Conservation (phyloP, 2,329 filamentous ascomycete genomes). For the Blastomyces gilchristii region DNA sequence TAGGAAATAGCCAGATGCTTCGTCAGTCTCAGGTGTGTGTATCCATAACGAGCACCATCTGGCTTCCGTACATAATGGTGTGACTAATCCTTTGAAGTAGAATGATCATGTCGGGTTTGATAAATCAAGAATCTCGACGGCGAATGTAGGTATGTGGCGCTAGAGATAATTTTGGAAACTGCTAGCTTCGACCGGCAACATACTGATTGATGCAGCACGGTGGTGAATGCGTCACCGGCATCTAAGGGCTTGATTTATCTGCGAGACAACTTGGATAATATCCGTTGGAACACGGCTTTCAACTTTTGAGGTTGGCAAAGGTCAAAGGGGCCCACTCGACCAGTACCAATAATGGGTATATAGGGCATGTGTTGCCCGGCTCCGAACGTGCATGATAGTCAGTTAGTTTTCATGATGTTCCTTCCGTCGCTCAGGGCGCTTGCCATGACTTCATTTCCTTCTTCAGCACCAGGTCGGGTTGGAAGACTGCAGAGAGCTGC, state of each 20-base stretch:
- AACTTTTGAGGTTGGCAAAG: not conserved
- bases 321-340: not conserved
- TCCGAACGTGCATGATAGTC: too few relatives aligned
- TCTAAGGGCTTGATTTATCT: not conserved
- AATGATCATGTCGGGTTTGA: too few relatives aligned
- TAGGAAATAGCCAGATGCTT: not conserved
- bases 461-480: not conserved
- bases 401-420: not conserved
- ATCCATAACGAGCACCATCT: not conserved
- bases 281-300: not conserved
- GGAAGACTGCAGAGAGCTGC: not conserved
- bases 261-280: not conserved
- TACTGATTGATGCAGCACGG: not conserved
- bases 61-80: not conserved
- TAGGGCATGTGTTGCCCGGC: not conserved
- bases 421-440: not conserved
- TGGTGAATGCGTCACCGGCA: not conserved
- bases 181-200: not conserved
- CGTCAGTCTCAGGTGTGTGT: not conserved
- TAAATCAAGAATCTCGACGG: too few relatives aligned
- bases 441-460: not conserved
- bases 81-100: not conserved
- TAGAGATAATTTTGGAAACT: not conserved
- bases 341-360: not conserved
- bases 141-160: not conserved